phyloP scores from a whole-genome alignment of 208 protist species.

The Blechomonas ayalai region DNA sequence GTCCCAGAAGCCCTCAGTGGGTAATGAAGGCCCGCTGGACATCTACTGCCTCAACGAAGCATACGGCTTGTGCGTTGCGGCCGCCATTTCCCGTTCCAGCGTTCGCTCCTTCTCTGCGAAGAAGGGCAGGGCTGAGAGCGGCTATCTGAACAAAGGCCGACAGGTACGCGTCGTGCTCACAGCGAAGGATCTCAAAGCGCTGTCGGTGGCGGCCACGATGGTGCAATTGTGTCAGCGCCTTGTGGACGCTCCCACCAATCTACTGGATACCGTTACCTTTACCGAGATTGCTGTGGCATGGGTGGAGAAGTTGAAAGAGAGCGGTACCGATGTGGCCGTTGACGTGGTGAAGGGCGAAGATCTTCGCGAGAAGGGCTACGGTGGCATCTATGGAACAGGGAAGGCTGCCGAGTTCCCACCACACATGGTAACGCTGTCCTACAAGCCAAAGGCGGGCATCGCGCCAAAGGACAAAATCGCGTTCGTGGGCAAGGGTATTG shows the following conservation, averaged over 20 bases:
- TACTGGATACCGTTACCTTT: slow-evolving; percentile 83
- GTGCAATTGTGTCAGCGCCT: slow-evolving; percentile 78
- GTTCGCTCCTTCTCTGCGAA: slow-evolving; percentile 66
- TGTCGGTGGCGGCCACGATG: slow-evolving; percentile 17
- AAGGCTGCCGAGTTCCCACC: slow-evolving; percentile 84
- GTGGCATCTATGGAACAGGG: slow-evolving; percentile 72
- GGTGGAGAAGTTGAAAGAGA: slow-evolving; percentile 7
- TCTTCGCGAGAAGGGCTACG: slow-evolving; percentile 77
- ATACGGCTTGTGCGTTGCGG: slow-evolving; percentile 26
- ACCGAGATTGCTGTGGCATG: slow-evolving; percentile 55
- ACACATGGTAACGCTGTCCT: slow-evolving; percentile 68
- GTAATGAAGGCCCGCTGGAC: slow-evolving; percentile 16
- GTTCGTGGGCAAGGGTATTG: slow-evolving; percentile 90
- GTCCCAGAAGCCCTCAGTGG: slow-evolving; percentile 4
- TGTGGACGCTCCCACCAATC: slow-evolving; percentile 75
- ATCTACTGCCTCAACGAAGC: slow-evolving; percentile 38
- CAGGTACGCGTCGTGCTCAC: slow-evolving; percentile 36
- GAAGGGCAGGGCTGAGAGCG: slow-evolving; percentile 20
- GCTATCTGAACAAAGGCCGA: slow-evolving; percentile 27
- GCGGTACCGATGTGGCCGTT: slow-evolving; percentile 19
- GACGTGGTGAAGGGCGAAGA: slow-evolving; percentile 66
- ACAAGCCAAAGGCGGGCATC: slow-evolving; percentile 47
- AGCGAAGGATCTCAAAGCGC: slow-evolving; percentile 16
- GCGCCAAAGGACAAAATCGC: slow-evolving; percentile 51
- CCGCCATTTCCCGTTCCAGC: slow-evolving; percentile 44